Percentiles rank a stretch among this genome's conserved stretches.
phyloP scores from a whole-genome alignment of 805 yeast species.

The Diddensiella santjacobensis region DNA sequence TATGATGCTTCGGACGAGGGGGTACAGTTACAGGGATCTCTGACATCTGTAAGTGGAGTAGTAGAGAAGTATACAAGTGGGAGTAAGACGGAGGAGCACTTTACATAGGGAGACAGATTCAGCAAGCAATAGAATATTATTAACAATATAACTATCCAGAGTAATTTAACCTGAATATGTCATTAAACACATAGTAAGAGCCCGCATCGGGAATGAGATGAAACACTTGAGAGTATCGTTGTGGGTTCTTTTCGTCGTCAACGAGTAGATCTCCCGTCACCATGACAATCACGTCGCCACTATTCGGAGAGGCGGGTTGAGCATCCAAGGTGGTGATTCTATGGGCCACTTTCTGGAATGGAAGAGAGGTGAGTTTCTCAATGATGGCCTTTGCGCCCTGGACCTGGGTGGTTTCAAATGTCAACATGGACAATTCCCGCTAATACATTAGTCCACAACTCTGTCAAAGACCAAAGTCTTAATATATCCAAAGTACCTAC shows the following conservation, averaged over 20 bases:
- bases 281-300: constrained; percentile 87
- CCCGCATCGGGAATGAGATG: constrained; percentile 90
- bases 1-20: background rate
- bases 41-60: too few relatives aligned
- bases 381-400: constrained; percentile 94
- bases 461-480: too few relatives aligned
- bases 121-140: too few relatives aligned
- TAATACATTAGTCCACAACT: constrained; percentile 15
- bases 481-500: constrained; percentile 29
- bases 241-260: constrained; percentile 94
- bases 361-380: constrained; percentile 83
- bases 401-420: constrained; percentile 89
- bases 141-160: too few relatives aligned
- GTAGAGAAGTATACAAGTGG: too few relatives aligned
- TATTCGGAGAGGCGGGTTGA: constrained; percentile 91
- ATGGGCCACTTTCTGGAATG: constrained; percentile 90
- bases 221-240: constrained; percentile 96
- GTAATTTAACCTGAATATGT: constrained; percentile 84
- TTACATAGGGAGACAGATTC: too few relatives aligned
- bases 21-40: background rate
- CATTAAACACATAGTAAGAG: constrained; percentile 93
- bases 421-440: constrained; percentile 96
- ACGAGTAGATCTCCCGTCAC: constrained; percentile 92
- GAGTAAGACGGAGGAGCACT: too few relatives aligned
- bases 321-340: constrained; percentile 94